Base-by-base conservation (phyloP, 2,329 filamentous ascomycete genomes). In the Pseudogymnoascus sp. region DNA sequence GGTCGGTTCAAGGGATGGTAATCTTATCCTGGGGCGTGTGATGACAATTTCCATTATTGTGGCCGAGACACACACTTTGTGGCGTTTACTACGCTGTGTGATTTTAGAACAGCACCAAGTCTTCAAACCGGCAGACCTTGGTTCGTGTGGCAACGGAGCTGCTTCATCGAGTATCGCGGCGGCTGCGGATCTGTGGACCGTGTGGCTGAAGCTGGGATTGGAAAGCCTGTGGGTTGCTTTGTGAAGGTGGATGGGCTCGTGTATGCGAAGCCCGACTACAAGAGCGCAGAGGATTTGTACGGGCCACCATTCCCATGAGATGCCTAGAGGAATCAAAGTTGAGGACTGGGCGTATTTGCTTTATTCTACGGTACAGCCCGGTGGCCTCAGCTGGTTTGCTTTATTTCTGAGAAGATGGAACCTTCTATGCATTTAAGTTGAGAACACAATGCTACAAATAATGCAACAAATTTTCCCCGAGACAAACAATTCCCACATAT, bases 271-370 rank as follows among this genome's bases (percentile, higher is more conserved):
- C 20, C 12, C 22, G 7, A 28, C n/a, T 47, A 20, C n/a, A 6
- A 47, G 2, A 30, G 5, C 25, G n/a, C 39, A 11, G 39, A 25
- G 22, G 22, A 25, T 25, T 25, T 25, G 4, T 5, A 3, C 8
- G 43, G 43, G 22, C 25, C 43, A 25, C 43, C 14, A 4, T 50
- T 30, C 11, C 37, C 37, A 11, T 61, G 81, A 87, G 67, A 82
- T 91, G 39, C 75, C 86, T 0, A 87, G 86, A 1, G 81, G 81
- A 0, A 72, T 87, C 2, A 85, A 83, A 65, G 82, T 91, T 1
- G 87, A 86, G 75, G 87, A 90, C 67, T 86, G 86, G 75, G 87
- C 89, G 68, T 86, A 86, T 65, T 67, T n/a, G 8, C n/a, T 35
- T 28, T 12, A n/a, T 16, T 22, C 33, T 41, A 33, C 9, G 28